Evolutionary conservation across 1,139 yeast genomes (phyloP).

Genomic region (Lodderomyces theae): DNA sequence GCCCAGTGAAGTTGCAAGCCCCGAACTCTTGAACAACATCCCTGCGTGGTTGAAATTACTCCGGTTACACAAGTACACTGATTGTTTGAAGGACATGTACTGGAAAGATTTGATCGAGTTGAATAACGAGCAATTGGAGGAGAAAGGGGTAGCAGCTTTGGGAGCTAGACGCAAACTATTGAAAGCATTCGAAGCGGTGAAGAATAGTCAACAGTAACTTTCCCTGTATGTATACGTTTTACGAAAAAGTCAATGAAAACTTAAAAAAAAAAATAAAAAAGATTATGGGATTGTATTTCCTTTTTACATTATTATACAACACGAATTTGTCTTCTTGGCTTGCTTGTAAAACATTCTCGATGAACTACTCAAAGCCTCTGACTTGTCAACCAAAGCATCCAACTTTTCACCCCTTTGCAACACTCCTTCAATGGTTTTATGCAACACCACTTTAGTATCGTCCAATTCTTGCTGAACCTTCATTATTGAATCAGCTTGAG

Average conservation of each 20-base stretch:
- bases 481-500: conserved; percentile 95
- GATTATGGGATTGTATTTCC: conserved; percentile 10
- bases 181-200: conserved; percentile 86
- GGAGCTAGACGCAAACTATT: conserved; percentile 93
- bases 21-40: conserved; percentile 66
- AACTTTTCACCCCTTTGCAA: conserved; percentile 94
- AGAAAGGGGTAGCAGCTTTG: conserved; percentile 83
- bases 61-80: conserved; percentile 91
- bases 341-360: conserved; percentile 95
- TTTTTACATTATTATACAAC: conserved; percentile 75
- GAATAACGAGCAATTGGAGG: conserved; percentile 66
- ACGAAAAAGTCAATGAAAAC: conserved; percentile 2
- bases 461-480: conserved; percentile 96
- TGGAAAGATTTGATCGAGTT: conserved; percentile 81
- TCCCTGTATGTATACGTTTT: conserved; percentile 2
- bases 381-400: conserved; percentile 90
- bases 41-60: conserved; percentile 91
- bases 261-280: not conserved
- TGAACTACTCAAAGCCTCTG: conserved; percentile 85
- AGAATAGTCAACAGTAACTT: conserved; percentile 16
- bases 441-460: conserved; percentile 94
- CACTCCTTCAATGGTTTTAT: conserved; percentile 92
- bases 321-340: conserved; percentile 95
- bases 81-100: conserved; percentile 65
- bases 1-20: conserved; percentile 64